Evolutionary conservation across 202 grass and related monocot genomes (phyloP).

Genomic region (Elaeis oleifera): DNA sequence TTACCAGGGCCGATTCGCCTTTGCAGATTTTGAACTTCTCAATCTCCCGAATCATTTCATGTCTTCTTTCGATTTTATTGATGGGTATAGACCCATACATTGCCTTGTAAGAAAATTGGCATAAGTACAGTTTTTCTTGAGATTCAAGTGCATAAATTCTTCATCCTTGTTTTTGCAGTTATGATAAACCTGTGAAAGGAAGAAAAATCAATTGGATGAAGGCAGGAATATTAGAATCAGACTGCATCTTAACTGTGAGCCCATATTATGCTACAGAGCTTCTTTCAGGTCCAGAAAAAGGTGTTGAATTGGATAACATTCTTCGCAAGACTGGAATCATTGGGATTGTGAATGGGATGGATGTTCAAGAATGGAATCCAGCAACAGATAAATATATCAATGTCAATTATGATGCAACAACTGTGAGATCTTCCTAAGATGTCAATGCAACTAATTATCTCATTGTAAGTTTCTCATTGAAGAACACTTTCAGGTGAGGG

Average conservation of each 20-base stretch:
- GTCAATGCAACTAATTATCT: not conserved
- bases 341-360: constrained; percentile 87
- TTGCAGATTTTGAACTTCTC: constrained; percentile 54
- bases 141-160: too few species aligned
- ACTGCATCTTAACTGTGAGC: constrained; percentile 67
- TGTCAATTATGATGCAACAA: constrained; percentile 61
- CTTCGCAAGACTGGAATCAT: constrained; percentile 34
- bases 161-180: constrained; percentile 25
- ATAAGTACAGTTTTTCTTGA: too few species aligned
- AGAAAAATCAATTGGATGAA: constrained; percentile 94
- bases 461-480: constrained; percentile 3
- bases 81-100: constrained; percentile 40
- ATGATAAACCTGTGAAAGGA: constrained; percentile 42
- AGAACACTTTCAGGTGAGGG: constrained; percentile 41
- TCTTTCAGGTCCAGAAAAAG: constrained; percentile 41
- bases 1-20: constrained; percentile 76
- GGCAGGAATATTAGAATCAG: constrained; percentile 57
- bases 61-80: constrained; percentile 74
- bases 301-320: constrained; percentile 55
- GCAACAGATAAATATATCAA: constrained; percentile 51
- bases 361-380: constrained; percentile 77
- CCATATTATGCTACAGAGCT: constrained; percentile 87
- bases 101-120: constrained; percentile 2
- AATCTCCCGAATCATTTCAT: constrained; percentile 68
- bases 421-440: constrained; percentile 29